Percentiles rank a stretch among this genome's conserved stretches.
Evolutionary conservation across 768 basidiomycete species (phyloP).

Genomic region (Candolleomyces eurysporus): DNA sequence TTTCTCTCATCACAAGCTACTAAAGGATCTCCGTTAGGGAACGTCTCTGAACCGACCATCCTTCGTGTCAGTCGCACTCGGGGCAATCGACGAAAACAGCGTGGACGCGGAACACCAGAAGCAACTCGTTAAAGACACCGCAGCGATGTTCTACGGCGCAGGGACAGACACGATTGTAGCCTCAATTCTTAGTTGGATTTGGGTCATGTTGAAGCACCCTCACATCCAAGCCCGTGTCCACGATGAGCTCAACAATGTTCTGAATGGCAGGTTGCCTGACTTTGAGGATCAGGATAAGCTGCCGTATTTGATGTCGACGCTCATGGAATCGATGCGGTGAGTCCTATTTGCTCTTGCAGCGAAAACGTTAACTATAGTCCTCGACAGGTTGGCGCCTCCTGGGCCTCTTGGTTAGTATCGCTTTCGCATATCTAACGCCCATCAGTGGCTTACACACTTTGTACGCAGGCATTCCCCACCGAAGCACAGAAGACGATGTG

Average conservation of each 20-base stretch:
- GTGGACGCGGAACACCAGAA: conserved; percentile 14
- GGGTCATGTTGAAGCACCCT: conserved; percentile 39
- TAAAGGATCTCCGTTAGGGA: conserved; percentile 8
- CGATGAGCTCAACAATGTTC: conserved; percentile 36
- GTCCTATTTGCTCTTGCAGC: background rate
- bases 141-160: conserved; percentile 22
- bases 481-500: background rate
- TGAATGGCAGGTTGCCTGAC: conserved; percentile 34
- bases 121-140: conserved; percentile 19
- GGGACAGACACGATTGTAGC: conserved; percentile 27
- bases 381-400: background rate
- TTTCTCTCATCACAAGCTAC: too few species aligned
- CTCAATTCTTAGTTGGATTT: conserved; percentile 28
- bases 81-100: conserved; percentile 7
- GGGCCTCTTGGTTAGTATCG: background rate
- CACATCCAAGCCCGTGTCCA: conserved; percentile 36
- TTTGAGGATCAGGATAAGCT: conserved; percentile 33
- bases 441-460: too few species aligned
- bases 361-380: background rate
- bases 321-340: conserved; percentile 34
- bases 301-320: conserved; percentile 35
- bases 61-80: conserved; percentile 17
- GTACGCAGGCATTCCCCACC: background rate
- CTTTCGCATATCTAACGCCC: too few species aligned
- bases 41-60: conserved; percentile 14